phyloP scores from a whole-genome alignment of 1,284 basidiomycete genomes.

The Inonotus hispidus region DNA sequence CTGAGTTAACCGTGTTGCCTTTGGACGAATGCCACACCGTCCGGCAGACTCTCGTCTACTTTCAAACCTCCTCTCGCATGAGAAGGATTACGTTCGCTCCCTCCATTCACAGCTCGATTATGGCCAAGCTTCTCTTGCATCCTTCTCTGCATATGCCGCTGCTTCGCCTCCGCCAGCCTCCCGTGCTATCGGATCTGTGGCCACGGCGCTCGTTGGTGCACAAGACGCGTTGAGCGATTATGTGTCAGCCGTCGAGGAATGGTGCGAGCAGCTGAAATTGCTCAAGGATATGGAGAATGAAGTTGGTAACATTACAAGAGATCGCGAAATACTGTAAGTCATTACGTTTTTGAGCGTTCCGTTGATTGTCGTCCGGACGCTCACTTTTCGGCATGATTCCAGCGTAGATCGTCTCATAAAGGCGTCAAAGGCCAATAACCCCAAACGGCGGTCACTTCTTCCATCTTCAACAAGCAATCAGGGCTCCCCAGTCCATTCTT shows the following conservation, averaged over 20 bases:
- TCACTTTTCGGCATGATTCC: constrained; percentile 5
- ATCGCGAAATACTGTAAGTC: constrained; percentile 73
- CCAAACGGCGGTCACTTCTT: constrained; percentile 40
- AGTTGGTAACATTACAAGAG: constrained; percentile 58
- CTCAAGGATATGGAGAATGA: constrained; percentile 58
- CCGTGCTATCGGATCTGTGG: constrained; percentile 51
- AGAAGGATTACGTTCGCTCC: constrained; percentile 66
- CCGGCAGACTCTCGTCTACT: constrained; percentile 66
- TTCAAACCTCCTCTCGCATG: constrained; percentile 56
- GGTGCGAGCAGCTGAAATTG: constrained; percentile 54
- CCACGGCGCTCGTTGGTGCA: constrained; percentile 52
- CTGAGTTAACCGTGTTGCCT: neutral
- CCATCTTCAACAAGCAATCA: constrained; percentile 24
- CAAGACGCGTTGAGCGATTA: constrained; percentile 66
- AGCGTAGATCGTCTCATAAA: constrained; percentile 76
- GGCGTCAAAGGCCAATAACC: constrained; percentile 54
- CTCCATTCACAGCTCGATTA: constrained; percentile 49
- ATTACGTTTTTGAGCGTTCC: neutral
- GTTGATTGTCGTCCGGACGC: neutral
- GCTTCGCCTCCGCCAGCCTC: constrained; percentile 54
- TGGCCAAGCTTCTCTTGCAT: constrained; percentile 56
- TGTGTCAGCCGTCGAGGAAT: constrained; percentile 52
- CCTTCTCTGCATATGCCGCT: constrained; percentile 68
- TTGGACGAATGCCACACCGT: constrained; percentile 57
- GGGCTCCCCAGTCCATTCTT: constrained; percentile 33